Evolutionary conservation across 495 filamentous ascomycete genomes (phyloP), one percentile per base, ranked within the genome.

Genomic region (Penicillium manginii): DNA sequence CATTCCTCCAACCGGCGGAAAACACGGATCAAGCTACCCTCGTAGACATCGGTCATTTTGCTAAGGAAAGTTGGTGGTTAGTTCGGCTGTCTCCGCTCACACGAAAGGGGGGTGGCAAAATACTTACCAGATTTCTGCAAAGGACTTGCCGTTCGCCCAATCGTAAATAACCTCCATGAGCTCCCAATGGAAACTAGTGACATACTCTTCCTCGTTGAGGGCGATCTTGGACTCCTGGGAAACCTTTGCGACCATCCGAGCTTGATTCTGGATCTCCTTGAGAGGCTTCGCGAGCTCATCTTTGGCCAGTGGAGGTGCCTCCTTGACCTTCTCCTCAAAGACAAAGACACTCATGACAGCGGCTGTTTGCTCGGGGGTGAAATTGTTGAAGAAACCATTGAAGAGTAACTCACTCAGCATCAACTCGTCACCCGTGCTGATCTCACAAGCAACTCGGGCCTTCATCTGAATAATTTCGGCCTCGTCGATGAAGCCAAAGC

Each of bases 41-140:
- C 94, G 73, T 97, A 98, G 37, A 93, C 90, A 70, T 97, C 93
- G 29, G 94, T 96, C 93, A 97, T 97, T 88, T 93, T 93, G 74
- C 92, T 96, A 52, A 40, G 15, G 29, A 55, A 7, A 46, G 33
- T 17, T 29, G 26, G 12, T 33, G 40, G 42, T 58, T 57, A 55
- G 18, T 50, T 43, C 8, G n/a, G n/a, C 9, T n/a, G 26, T 22
- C 46, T 53, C 29, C 26, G 26, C 22, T 40, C 10, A 47, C 55
- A 58, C 17, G 19, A 37, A 37, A 26, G 21, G 35, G 50, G 29
- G 56, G 23, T 15, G 21, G 46, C 46, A 17, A 42, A 43, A 60
- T n/a, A 11, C 90, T 59, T 86, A 96, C 92, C 94, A 98, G 53
- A 98, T 96, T 56, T 94, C 85, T n/a, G 89, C 85, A 77, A 98